Conservation (phyloP, 257 asterid genomes). For the Galeopsis tetrahit region DNA sequence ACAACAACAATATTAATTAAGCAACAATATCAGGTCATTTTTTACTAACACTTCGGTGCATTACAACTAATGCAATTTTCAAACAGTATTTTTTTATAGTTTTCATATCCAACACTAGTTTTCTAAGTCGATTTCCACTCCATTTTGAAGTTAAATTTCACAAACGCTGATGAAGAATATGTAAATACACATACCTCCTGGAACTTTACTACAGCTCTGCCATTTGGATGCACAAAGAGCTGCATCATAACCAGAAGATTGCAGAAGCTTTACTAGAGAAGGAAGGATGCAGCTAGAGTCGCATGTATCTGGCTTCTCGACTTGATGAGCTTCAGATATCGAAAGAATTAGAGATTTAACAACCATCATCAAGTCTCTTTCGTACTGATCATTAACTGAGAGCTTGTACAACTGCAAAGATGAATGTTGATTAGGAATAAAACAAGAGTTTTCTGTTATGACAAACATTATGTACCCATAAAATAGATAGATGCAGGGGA, state of each 20-base stretch:
- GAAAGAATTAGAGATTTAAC: constrained; percentile 53
- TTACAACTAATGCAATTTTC: too few relatives aligned
- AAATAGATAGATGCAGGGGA: background rate
- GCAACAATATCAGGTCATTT: background rate
- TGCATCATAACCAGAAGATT: constrained; percentile 53
- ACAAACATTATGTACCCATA: background rate
- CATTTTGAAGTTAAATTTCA: background rate
- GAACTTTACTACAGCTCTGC: constrained; percentile 50
- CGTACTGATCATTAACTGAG: constrained; percentile 45
- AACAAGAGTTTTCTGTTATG: background rate
- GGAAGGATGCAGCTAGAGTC: constrained; percentile 49
- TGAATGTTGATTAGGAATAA: background rate
- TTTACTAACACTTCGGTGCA: background rate
- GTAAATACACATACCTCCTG: constrained; percentile 50
- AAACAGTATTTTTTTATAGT: too few relatives aligned
- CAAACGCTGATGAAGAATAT: background rate
- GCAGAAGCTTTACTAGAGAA: constrained; percentile 50
- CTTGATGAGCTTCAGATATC: constrained; percentile 35
- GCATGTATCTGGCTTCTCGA: constrained; percentile 41
- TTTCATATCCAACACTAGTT: background rate
- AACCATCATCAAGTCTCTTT: constrained; percentile 43
- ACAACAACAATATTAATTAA: background rate
- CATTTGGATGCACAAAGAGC: constrained; percentile 54
- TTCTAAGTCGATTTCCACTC: background rate
- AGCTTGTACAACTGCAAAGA: constrained; percentile 42